These are phyloP conservation scores for Arthrobotrys entomopaga DNA, from an alignment of 2,329 filamentous ascomycete genomes.

Conservation along the genomic window DNA sequence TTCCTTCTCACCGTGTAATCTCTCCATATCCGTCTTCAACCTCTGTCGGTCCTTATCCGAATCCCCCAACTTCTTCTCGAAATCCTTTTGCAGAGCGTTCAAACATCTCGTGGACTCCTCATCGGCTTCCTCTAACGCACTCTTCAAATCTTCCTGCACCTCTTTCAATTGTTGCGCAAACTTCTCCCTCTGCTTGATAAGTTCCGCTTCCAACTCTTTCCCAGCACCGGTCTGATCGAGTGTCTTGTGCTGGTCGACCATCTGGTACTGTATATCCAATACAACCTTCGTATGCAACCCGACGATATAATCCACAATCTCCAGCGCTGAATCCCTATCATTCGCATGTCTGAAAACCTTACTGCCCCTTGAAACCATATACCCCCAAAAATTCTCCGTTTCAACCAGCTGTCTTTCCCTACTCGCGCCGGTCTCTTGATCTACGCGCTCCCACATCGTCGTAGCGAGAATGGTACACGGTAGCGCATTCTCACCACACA, in stretches of 20 bases:
- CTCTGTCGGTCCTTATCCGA: background rate
- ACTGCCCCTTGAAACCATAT: background rate
- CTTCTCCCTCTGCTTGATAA: slow-evolving; percentile 3
- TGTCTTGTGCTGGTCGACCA: background rate
- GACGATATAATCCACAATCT: slow-evolving; percentile 1
- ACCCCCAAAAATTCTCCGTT: slow-evolving; percentile 1
- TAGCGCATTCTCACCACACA: slow-evolving; percentile 1
- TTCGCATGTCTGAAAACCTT: background rate
- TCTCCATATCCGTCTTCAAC: background rate
- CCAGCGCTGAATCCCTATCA: background rate
- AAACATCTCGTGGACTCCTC: background rate
- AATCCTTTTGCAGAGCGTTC: background rate
- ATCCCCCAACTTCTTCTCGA: background rate
- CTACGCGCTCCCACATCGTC: background rate
- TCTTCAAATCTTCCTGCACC: background rate
- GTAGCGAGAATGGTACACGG: background rate
- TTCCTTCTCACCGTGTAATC: background rate
- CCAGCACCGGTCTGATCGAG: slow-evolving; percentile 5
- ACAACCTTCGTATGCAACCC: background rate
- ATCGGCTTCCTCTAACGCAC: background rate
- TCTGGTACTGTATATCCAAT: slow-evolving; percentile 2
- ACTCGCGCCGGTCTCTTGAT: background rate
- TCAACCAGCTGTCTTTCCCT: background rate
- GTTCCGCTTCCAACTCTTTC: background rate
- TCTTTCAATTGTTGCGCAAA: background rate